These are phyloP conservation scores for Pichia sp. DNA, from an alignment of 1,139 yeast genomes.

Conservation along the genomic window DNA sequence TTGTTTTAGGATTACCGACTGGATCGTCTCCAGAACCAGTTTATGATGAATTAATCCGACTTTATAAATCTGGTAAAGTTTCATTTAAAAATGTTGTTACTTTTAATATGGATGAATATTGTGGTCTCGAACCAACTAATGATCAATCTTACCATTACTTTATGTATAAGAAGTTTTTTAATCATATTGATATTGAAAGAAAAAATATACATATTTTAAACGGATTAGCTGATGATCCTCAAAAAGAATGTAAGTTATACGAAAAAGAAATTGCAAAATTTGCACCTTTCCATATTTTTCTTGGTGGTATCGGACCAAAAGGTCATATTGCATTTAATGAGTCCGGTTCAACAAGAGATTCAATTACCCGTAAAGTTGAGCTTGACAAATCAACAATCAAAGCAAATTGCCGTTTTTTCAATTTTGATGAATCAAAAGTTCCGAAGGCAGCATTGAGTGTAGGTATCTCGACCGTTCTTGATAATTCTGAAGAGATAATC, in stretches of 20 bases:
- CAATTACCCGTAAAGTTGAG: slow-evolving; percentile 44
- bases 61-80: slow-evolving; percentile 40
- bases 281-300: slow-evolving; percentile 50
- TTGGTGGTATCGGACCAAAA: slow-evolving; percentile 62
- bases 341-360: slow-evolving; percentile 45
- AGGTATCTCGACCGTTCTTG: slow-evolving; percentile 57
- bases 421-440: slow-evolving; percentile 41
- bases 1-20: slow-evolving; percentile 58
- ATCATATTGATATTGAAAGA: slow-evolving; percentile 51
- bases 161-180: slow-evolving; percentile 54
- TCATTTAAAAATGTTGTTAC: slow-evolving; percentile 52
- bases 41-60: slow-evolving; percentile 42
- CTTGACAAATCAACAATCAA: slow-evolving; percentile 48
- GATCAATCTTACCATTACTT: slow-evolving; percentile 55
- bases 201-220: slow-evolving; percentile 52
- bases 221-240: slow-evolving; percentile 44
- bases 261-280: slow-evolving; percentile 44
- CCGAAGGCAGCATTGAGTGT: slow-evolving; percentile 52
- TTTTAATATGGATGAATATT: slow-evolving; percentile 60
- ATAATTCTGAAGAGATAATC: slow-evolving; percentile 49
- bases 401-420: slow-evolving; percentile 54
- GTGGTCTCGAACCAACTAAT: slow-evolving; percentile 43
- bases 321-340: slow-evolving; percentile 64
- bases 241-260: slow-evolving; percentile 43
- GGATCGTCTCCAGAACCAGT: slow-evolving; percentile 63